Evolutionary conservation across 225 moss, liverwort and hornwort genomes (phyloP), one percentile per base, ranked within the genome.

Genomic region (Lunularia cruciata): DNA sequence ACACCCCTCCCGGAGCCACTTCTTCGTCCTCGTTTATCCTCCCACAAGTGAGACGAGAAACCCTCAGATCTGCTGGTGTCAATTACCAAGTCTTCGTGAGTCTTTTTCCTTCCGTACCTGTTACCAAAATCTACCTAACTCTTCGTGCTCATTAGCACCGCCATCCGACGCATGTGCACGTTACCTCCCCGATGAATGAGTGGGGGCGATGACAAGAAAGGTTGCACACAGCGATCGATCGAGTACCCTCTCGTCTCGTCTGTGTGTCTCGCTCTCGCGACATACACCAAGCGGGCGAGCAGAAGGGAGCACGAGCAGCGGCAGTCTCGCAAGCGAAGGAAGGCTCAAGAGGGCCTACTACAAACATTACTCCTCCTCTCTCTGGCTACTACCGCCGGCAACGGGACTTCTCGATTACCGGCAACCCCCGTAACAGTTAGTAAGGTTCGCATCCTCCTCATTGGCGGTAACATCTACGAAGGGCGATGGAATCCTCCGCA

Each of bases 31-130:
- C 0, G 54, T 25, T 7, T 30, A 8, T 52, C 46, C 65, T 0
- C 25, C 45, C 42, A 18, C 68, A 34, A 51, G 49, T 34, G 53
- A 30, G 32, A 32, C 20, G 49, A 25, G 34, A 35, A 74, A 75
- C 59, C 74, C 74, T 65, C 65, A 56, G 71, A 75, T 74, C 65
- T 70, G 42, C 69, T n/a, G 14, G 45, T 53, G 48, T 60, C 69
- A 70, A 79, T 79, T 75, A 14, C 18, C 23, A 36, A 79, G 47
- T 14, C 45, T 46, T 14, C 5, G 32, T 8, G 33, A 15, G 33
- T 22, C 14, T 19, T 35, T 30, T 53, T 13, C 34, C 32, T 47
- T n/a, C 42, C 15, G 53, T 38, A 30, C 56, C 65, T 43, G 40
- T 27, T 27, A 16, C 64, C 65, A 32, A 67, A 61, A 73, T 68